phyloP scores from a whole-genome alignment of 129 eudicot genomes.

The Arctium minus region DNA sequence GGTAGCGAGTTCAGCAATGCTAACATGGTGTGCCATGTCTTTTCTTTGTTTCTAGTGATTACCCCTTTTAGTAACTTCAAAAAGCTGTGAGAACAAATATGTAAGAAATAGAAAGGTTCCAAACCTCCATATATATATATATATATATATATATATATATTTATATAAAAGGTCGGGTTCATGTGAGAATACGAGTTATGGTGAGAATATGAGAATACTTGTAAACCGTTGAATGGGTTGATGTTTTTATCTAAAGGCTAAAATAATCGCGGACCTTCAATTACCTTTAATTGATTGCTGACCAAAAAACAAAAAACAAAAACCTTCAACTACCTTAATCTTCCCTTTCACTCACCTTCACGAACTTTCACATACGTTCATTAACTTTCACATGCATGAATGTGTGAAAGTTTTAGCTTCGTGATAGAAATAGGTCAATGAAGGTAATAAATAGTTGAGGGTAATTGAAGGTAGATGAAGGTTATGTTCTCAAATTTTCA shows the following conservation, averaged over 20 bases:
- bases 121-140: not conserved
- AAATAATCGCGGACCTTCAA: not conserved
- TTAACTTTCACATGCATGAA: not conserved
- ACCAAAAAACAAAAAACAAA: not conserved
- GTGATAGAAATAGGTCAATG: not conserved
- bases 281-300: not conserved
- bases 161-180: not conserved
- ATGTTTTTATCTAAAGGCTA: not conserved
- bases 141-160: not conserved
- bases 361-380: not conserved
- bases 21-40: not conserved
- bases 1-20: not conserved
- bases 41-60: not conserved
- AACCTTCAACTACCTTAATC: not conserved
- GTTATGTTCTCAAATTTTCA: too few species aligned
- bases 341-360: not conserved
- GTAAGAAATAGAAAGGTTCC: not conserved
- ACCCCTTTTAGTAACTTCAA: not conserved
- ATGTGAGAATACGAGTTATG: not conserved
- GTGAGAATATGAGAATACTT: too few species aligned
- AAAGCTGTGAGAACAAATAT: not conserved
- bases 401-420: not conserved
- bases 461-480: too few species aligned
- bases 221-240: not conserved
- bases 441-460: not conserved